Evolutionary conservation across 805 yeast genomes (phyloP).

Genomic region (Teunomyces aglyptinius): DNA sequence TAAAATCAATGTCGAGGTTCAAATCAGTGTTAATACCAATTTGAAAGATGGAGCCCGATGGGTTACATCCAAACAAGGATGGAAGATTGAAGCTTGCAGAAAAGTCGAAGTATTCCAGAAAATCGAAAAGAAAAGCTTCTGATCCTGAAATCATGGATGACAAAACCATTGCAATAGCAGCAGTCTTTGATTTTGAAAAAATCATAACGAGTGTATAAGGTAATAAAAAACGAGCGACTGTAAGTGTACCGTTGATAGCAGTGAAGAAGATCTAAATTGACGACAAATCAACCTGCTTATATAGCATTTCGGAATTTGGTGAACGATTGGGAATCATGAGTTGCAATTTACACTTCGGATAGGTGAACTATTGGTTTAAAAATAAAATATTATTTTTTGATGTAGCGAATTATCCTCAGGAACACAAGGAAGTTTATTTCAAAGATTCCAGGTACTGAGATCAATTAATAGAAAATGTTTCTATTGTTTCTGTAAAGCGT

Average conservation of each 20-base stretch:
- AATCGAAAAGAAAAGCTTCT: conserved; percentile 5
- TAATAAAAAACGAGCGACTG: conserved; percentile 6
- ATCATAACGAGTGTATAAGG: conserved; percentile 7
- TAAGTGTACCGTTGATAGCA: background rate
- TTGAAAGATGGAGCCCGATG: conserved; percentile 8
- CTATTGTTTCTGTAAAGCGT: background rate
- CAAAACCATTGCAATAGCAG: conserved; percentile 11
- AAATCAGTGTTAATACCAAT: conserved; percentile 12
- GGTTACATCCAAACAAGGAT: conserved; percentile 6
- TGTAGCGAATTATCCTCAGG: background rate
- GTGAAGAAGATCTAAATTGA: background rate
- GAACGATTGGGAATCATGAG: background rate
- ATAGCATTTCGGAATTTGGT: background rate
- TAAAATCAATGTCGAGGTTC: conserved; percentile 9
- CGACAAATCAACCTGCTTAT: background rate
- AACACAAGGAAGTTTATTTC: background rate
- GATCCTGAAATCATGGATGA: conserved; percentile 8
- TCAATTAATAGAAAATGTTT: background rate
- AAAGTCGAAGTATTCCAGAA: conserved; percentile 12
- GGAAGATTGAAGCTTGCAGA: conserved; percentile 7
- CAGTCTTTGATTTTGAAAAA: conserved; percentile 13
- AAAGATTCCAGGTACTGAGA: background rate
- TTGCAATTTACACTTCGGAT: background rate
- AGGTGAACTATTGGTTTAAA: background rate
- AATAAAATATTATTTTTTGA: background rate